Percentiles rank a stretch among this genome's conserved stretches.
phyloP scores from a whole-genome alignment of 1,139 yeast species.

The Suzukiozyma palmioleophila region DNA sequence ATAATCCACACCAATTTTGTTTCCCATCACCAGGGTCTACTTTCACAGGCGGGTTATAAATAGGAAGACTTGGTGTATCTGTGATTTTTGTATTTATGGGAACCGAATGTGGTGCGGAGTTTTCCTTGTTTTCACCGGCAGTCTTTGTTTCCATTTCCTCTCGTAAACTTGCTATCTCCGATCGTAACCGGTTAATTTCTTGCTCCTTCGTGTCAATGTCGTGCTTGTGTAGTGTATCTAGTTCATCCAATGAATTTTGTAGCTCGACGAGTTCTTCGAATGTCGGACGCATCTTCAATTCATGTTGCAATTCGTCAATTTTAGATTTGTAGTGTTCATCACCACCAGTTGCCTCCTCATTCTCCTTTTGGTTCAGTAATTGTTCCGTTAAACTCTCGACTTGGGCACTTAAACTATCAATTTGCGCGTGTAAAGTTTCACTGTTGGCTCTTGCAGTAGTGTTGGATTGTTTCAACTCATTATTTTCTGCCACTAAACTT shows the following conservation, averaged over 20 bases:
- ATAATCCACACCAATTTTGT: slow-evolving; percentile 82
- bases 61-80: slow-evolving; percentile 30
- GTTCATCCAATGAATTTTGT: slow-evolving; percentile 27
- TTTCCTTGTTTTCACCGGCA: slow-evolving; percentile 14
- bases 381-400: too few relatives aligned
- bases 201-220: slow-evolving; percentile 28
- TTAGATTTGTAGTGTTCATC: slow-evolving; percentile 11
- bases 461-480: not conserved
- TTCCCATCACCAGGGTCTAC: slow-evolving; percentile 74
- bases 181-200: slow-evolving; percentile 19
- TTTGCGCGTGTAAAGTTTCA: not conserved
- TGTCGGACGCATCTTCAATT: slow-evolving; percentile 28
- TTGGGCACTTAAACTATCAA: not conserved
- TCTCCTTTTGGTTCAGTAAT: not conserved
- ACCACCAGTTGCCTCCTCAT: not conserved
- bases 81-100: not conserved
- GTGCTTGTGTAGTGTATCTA: slow-evolving; percentile 27
- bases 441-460: not conserved
- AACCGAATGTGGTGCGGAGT: not conserved
- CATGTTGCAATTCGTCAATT: slow-evolving; percentile 13
- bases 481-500: too few relatives aligned
- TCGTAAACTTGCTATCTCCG: slow-evolving; percentile 19
- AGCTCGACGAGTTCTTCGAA: slow-evolving; percentile 28
- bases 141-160: slow-evolving; percentile 13
- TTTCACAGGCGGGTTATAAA: slow-evolving; percentile 46